These are phyloP conservation scores for Vinca minor DNA, from an alignment of 257 asterid genomes.

Conservation along the genomic window DNA sequence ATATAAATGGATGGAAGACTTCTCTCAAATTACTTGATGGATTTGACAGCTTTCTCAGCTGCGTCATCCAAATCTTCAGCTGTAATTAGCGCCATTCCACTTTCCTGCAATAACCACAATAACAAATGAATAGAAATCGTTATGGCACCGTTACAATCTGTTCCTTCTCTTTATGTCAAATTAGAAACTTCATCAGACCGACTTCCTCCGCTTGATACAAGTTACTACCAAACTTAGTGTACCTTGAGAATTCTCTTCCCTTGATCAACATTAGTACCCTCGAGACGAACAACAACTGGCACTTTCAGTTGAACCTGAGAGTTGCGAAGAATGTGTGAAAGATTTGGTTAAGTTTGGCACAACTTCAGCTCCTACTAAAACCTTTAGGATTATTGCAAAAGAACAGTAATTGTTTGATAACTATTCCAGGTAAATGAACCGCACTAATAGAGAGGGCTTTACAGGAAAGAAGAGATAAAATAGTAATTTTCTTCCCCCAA, in stretches of 20 bases:
- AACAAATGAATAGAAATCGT: background rate
- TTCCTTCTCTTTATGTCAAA: background rate
- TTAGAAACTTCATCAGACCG: background rate
- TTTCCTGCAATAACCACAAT: constrained; percentile 47
- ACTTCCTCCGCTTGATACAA: background rate
- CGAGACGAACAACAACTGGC: constrained; percentile 92
- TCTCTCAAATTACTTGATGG: constrained; percentile 28
- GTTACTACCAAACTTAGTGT: constrained; percentile 11
- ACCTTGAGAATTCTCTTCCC: constrained; percentile 96
- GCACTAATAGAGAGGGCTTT: background rate
- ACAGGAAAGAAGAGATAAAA: background rate
- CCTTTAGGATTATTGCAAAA: background rate
- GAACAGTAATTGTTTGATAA: background rate
- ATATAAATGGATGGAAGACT: background rate
- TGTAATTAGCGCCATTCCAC: constrained; percentile 77
- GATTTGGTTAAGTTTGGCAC: background rate
- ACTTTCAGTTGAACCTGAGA: constrained; percentile 80
- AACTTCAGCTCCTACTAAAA: background rate
- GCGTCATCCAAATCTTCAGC: constrained; percentile 96
- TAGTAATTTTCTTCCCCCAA: background rate
- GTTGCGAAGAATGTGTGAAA: background rate
- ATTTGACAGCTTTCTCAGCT: constrained; percentile 88
- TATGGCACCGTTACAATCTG: background rate
- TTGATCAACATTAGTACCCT: constrained; percentile 95
- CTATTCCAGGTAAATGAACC: background rate